These are phyloP conservation scores for Ceratorhiza oryzae-sativae DNA, from an alignment of 1,284 basidiomycete species.

Conservation along the genomic window DNA sequence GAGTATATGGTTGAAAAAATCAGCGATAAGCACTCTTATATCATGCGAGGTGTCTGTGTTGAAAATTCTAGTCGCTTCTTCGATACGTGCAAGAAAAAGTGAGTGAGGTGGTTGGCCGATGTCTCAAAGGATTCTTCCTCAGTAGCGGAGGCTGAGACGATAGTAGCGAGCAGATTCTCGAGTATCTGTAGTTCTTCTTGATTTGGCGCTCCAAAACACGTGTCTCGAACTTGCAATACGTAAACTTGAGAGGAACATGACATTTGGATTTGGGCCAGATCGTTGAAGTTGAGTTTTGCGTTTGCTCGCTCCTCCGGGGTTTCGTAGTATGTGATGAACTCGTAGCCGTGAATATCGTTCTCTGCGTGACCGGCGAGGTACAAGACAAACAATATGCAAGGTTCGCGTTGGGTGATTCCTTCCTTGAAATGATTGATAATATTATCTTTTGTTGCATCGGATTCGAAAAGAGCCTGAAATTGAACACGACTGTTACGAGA, in stretches of 20 bases:
- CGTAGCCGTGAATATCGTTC: neutral
- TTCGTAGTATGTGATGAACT: neutral
- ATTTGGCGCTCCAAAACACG: neutral
- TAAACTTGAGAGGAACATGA: neutral
- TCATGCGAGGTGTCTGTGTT: neutral
- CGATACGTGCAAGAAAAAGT: neutral
- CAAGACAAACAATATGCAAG: neutral
- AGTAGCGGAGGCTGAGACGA: neutral
- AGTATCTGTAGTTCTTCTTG: neutral
- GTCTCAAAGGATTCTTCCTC: neutral
- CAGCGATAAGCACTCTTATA: neutral
- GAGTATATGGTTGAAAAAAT: neutral
- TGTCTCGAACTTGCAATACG: conserved; percentile 12
- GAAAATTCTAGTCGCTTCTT: neutral
- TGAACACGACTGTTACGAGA: neutral
- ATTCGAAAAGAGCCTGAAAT: neutral
- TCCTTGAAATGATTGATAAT: neutral
- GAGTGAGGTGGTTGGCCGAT: neutral
- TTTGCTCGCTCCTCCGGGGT: neutral
- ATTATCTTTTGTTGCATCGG: neutral
- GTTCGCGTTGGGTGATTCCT: neutral
- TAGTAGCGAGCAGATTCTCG: neutral
- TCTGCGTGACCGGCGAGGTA: conserved; percentile 12
- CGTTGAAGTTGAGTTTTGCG: neutral
- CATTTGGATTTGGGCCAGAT: neutral